A percentile compares a stretch with the other conserved stretches of the same genome.
phyloP scores from a whole-genome alignment of 2,329 filamentous ascomycete species.

The Fusarium sp. region DNA sequence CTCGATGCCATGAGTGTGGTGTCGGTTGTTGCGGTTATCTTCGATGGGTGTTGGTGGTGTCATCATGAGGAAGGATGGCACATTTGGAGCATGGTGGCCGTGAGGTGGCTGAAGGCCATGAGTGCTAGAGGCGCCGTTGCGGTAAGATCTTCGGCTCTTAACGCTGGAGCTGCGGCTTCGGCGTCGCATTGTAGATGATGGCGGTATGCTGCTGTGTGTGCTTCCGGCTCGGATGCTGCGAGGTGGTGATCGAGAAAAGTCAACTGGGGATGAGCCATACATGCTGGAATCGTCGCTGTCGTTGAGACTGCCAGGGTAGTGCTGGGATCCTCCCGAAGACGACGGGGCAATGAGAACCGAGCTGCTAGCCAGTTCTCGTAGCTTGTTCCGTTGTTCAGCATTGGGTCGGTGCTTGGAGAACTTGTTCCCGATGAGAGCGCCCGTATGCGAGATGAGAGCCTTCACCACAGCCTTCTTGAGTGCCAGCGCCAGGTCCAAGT shows the following conservation, averaged over 20 bases:
- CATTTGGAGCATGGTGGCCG: conserved; percentile 35
- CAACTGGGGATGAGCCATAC: conserved; percentile 65
- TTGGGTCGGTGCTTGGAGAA: conserved; percentile 89
- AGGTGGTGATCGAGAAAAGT: conserved; percentile 70
- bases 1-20: conserved; percentile 45
- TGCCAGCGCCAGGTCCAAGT: conserved; percentile 90
- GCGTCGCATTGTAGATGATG: conserved; percentile 53
- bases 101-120: conserved; percentile 31
- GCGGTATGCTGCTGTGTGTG: conserved; percentile 61
- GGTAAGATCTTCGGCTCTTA: conserved; percentile 59
- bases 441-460: conserved; percentile 93
- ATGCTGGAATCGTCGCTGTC: conserved; percentile 69
- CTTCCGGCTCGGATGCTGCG: conserved; percentile 62
- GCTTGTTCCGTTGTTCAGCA: conserved; percentile 80
- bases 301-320: conserved; percentile 57
- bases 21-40: conserved; percentile 32
- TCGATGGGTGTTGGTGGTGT: conserved; percentile 59
- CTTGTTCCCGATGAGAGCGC: conserved; percentile 97
- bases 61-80: conserved; percentile 60
- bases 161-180: conserved; percentile 66
- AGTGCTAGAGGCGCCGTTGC: conserved; percentile 47
- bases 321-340: conserved; percentile 51
- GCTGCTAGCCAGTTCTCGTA: conserved; percentile 86
- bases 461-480: conserved; percentile 96
- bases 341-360: conserved; percentile 71